Conservation (phyloP, 1,284 basidiomycete species). For the Abortiporus biennis region DNA sequence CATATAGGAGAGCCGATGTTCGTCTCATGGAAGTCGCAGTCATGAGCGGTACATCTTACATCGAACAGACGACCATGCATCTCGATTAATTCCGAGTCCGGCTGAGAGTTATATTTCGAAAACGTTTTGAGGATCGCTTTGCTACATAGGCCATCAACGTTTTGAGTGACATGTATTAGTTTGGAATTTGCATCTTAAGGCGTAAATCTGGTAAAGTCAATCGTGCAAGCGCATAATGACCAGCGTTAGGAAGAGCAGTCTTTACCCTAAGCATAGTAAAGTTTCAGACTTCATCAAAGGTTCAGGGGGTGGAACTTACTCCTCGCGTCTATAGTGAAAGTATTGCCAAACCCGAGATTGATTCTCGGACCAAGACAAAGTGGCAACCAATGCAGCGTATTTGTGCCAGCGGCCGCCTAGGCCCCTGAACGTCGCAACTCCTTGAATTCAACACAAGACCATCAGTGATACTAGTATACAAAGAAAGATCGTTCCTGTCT, state of each 20-base stretch:
- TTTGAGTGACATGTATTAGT: slow-evolving; percentile 32
- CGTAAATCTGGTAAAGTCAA: no score
- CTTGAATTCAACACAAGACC: slow-evolving; percentile 23
- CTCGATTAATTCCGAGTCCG: slow-evolving; percentile 42
- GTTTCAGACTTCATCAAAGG: no score
- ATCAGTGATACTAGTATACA: not conserved
- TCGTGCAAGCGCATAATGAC: no score
- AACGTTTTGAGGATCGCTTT: no score
- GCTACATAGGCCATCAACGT: slow-evolving; percentile 31
- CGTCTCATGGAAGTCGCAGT: slow-evolving; percentile 7
- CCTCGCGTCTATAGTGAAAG: slow-evolving; percentile 31
- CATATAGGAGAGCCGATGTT: slow-evolving; percentile 47
- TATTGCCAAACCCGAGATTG: slow-evolving; percentile 36
- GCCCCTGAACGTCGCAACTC: slow-evolving; percentile 59
- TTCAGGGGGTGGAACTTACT: no score
- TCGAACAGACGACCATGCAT: slow-evolving; percentile 65
- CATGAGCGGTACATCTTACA: slow-evolving; percentile 47
- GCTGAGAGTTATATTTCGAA: slow-evolving; percentile 1
- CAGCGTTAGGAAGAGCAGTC: no score
- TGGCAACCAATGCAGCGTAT: slow-evolving; percentile 32
- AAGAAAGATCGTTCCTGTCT: not conserved
- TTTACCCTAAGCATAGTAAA: no score
- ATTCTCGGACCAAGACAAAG: slow-evolving; percentile 30
- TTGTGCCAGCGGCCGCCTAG: slow-evolving; percentile 32
- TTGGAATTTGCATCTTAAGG: slow-evolving; percentile 16